A percentile compares a stretch with the other conserved stretches of the same genome.
Conservation (phyloP, 176 grass and related monocot species). For the Puya raimondii region DNA sequence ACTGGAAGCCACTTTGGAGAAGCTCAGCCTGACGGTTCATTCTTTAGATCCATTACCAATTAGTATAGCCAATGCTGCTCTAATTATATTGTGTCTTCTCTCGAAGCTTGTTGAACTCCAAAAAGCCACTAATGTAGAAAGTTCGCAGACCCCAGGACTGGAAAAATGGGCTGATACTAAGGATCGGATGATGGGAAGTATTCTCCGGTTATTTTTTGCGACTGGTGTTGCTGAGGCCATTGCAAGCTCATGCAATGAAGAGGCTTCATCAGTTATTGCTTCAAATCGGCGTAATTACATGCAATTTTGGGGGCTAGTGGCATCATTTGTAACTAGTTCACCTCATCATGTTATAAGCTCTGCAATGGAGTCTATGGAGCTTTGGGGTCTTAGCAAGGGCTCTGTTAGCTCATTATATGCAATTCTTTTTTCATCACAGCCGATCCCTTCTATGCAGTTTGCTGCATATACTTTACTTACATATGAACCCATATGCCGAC, state of each 20-base stretch:
- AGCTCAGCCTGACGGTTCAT: slow-evolving; percentile 42
- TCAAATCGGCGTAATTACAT: slow-evolving; percentile 48
- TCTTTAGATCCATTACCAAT: slow-evolving; percentile 42
- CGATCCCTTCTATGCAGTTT: slow-evolving; percentile 69
- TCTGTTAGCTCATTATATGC: slow-evolving; percentile 67
- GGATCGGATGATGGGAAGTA: slow-evolving; percentile 55
- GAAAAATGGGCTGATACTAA: slow-evolving; percentile 53
- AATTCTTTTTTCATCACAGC: slow-evolving; percentile 64
- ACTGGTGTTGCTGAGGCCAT: slow-evolving; percentile 73
- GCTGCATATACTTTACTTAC: slow-evolving; percentile 67
- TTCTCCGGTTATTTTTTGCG: slow-evolving; percentile 71
- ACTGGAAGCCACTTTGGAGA: slow-evolving; percentile 35
- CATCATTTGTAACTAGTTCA: slow-evolving; percentile 65
- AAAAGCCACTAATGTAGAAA: slow-evolving; percentile 28
- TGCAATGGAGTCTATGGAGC: slow-evolving; percentile 73
- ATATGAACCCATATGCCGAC: slow-evolving; percentile 54
- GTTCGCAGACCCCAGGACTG: slow-evolving; percentile 33
- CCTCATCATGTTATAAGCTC: slow-evolving; percentile 54
- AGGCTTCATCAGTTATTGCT: slow-evolving; percentile 53
- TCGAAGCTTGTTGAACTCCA: slow-evolving; percentile 36
- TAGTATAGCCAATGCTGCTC: slow-evolving; percentile 40
- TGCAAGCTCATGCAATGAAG: slow-evolving; percentile 40
- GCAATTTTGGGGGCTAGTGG: slow-evolving; percentile 80
- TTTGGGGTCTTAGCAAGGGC: slow-evolving; percentile 82
- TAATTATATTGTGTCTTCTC: slow-evolving; percentile 63